Conservation (phyloP, 164 flowering plant genomes). For the Tinospora cordifolia region DNA sequence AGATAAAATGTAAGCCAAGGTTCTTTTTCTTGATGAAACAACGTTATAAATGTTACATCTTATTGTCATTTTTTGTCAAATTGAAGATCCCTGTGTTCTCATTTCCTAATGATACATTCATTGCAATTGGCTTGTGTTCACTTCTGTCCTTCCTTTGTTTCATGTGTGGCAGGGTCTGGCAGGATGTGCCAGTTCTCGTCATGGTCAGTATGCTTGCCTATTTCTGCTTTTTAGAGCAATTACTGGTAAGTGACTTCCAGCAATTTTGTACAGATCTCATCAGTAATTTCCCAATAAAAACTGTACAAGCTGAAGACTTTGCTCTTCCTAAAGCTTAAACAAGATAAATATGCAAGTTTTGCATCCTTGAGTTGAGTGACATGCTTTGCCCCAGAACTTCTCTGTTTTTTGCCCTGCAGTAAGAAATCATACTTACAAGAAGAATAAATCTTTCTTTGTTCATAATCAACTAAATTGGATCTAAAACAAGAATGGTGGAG, state of each 20-base stretch:
- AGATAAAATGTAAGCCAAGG: too few species aligned
- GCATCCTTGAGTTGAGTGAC: too few species aligned
- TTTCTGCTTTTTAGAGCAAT: constrained; percentile 83
- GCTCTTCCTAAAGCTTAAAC: too few species aligned
- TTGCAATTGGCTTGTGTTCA: neutral
- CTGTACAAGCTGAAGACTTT: too few species aligned
- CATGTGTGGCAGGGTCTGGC: constrained; percentile 60
- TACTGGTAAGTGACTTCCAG: constrained; percentile 43
- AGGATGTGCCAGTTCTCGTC: constrained; percentile 75
- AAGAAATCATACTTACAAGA: neutral
- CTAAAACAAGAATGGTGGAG: neutral
- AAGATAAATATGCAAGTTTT: too few species aligned
- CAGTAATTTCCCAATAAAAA: neutral
- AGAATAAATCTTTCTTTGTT: neutral
- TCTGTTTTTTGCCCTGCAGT: too few species aligned
- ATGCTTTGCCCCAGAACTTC: too few species aligned
- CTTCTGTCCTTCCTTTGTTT: constrained; percentile 4
- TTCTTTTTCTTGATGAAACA: too few species aligned
- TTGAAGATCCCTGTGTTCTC: too few species aligned
- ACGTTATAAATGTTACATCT: too few species aligned
- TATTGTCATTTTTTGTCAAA: too few species aligned
- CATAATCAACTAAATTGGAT: neutral
- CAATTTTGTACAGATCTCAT: neutral
- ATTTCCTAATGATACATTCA: neutral
- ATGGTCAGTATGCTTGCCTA: constrained; percentile 86